phyloP scores from a whole-genome alignment of 2,329 filamentous ascomycete species.

The Aspergillus sp. region DNA sequence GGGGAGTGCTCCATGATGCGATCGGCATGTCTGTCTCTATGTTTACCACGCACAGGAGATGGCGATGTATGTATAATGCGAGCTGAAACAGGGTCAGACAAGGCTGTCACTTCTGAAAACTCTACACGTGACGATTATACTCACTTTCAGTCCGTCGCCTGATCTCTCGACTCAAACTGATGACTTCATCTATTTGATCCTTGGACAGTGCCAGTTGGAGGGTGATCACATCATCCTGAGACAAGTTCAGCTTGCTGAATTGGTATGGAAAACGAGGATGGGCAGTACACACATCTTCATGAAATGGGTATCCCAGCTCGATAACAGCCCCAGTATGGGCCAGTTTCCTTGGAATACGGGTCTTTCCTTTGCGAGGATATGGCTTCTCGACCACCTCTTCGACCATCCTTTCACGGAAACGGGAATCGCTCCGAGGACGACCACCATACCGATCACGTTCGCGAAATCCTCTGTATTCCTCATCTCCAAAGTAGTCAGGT shows the following conservation, averaged over 20 bases:
- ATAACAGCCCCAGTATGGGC: slow-evolving; percentile 77
- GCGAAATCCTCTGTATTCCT: slow-evolving; percentile 63
- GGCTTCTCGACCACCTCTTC: slow-evolving; percentile 36
- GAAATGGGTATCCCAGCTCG: slow-evolving; percentile 79
- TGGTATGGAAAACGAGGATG: neutral
- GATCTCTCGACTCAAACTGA: slow-evolving; percentile 69
- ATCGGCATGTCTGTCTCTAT: slow-evolving; percentile 18
- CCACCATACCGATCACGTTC: slow-evolving; percentile 54
- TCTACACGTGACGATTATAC: slow-evolving; percentile 10
- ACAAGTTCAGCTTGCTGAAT: slow-evolving; percentile 25
- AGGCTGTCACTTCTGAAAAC: neutral
- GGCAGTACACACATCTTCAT: slow-evolving; percentile 66
- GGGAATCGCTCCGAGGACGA: slow-evolving; percentile 43
- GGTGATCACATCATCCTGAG: slow-evolving; percentile 71
- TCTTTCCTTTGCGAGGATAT: slow-evolving; percentile 82
- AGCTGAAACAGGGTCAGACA: slow-evolving; percentile 11
- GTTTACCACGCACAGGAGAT: slow-evolving; percentile 19
- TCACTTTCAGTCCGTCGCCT: slow-evolving; percentile 28
- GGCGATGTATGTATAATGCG: slow-evolving; percentile 15
- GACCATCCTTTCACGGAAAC: slow-evolving; percentile 22
- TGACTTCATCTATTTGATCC: slow-evolving; percentile 85
- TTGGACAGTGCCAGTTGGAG: slow-evolving; percentile 82
- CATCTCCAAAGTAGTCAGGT: slow-evolving; percentile 64
- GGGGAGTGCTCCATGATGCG: slow-evolving; percentile 25
- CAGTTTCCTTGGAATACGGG: slow-evolving; percentile 74